These are phyloP conservation scores for Albizia julibrissin DNA, from an alignment of 306 rosid species.

Conservation along the genomic window DNA sequence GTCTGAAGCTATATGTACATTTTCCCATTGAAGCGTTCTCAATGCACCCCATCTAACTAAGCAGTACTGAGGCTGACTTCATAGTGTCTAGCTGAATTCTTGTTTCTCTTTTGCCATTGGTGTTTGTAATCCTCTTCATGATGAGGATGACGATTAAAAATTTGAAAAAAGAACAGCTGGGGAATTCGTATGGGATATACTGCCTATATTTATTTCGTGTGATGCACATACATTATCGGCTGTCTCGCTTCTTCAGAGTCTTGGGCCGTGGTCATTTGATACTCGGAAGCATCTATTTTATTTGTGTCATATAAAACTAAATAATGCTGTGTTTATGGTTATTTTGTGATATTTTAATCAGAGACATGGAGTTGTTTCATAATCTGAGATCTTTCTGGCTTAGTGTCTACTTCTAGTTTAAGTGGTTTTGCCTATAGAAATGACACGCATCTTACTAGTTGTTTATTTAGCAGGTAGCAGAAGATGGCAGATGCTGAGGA, in stretches of 20 bases:
- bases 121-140: background rate
- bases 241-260: background rate
- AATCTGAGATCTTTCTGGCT: background rate
- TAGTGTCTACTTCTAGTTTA: background rate
- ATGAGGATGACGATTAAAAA: no score
- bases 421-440: conserved; percentile 9
- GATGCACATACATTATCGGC: background rate
- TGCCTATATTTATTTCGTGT: background rate
- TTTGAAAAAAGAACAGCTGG: background rate
- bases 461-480: conserved; percentile 42
- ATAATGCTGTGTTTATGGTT: background rate
- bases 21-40: background rate
- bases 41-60: background rate
- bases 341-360: background rate
- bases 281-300: background rate
- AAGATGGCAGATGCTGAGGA: conserved; percentile 96
- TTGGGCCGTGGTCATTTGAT: background rate
- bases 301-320: background rate
- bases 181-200: background rate
- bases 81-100: background rate
- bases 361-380: background rate
- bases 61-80: background rate
- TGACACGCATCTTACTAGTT: background rate
- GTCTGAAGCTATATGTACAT: background rate
- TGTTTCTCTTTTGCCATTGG: background rate